Evolutionary conservation across 345 rosid genomes (phyloP), one percentile per base, ranked within the genome.

Genomic region (Arabis hirsuta): DNA sequence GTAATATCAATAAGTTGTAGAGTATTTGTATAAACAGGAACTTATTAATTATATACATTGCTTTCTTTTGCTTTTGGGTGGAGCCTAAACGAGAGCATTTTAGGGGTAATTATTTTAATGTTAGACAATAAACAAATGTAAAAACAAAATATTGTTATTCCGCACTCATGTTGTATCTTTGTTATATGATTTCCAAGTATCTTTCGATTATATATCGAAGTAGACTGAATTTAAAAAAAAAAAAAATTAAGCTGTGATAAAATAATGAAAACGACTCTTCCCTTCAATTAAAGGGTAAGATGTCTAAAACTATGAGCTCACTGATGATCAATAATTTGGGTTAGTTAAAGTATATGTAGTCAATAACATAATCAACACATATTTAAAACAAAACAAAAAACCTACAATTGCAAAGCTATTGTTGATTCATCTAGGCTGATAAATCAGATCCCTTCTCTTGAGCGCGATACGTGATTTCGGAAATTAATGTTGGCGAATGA

Each of bases 41-140:
- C 47, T 58, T 47, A 5, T 39, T 38, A 7, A 2, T 34, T 24
- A 31, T 38, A 19, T 27, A 43, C 19, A 42, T 53, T 75, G 27
- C 36, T 43, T 62, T 47, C 6, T 11, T 52, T 68, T 62, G 45
- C 52, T 62, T 75, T 45, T 61, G 79, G 55, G 74, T 68, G 64
- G 69, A 54, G 68, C 62, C 67, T 50, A 44, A 74, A 42, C 41
- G 53, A 74, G 56, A 66, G 63, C 69, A 68, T 61, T 75, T 51
- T 53, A 68, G 29, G 63, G 45, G 52, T 62, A 54, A 45, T 44
- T 68, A 41, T 53, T 61, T 53, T 55, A 60, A 59, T 54, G 26
- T 36, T 53, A 67, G 56, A 59, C 24, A 51, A 53, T 74, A 62
- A 54, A 36, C 45, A 67, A 51, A 45, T 53, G 42, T 51, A 13